Evolutionary conservation across 2,329 filamentous ascomycete genomes (phyloP).

Genomic region (Apiospora arundinis): DNA sequence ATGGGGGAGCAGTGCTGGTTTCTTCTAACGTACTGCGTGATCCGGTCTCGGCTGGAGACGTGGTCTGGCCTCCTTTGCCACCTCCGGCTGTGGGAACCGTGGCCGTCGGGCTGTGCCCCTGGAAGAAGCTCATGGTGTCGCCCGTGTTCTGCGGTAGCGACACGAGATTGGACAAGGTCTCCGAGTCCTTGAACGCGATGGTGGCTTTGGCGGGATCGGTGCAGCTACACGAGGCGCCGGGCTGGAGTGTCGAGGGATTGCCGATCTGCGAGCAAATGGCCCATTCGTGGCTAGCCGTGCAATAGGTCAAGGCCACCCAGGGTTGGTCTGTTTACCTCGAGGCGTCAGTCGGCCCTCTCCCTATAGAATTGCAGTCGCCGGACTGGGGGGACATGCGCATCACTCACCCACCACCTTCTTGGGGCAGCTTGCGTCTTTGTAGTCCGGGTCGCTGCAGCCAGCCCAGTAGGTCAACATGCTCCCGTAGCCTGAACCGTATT

Average conservation of each 20-base stretch:
- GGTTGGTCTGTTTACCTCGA: slow-evolving; percentile 24
- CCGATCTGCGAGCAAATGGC: slow-evolving; percentile 32
- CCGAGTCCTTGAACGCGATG: slow-evolving; percentile 31
- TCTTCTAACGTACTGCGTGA: slow-evolving; percentile 16
- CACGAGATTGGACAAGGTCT: slow-evolving; percentile 26
- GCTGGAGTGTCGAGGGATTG: slow-evolving; percentile 30
- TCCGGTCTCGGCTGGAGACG: not conserved
- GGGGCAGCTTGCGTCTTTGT: slow-evolving; percentile 26
- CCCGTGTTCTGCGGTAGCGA: slow-evolving; percentile 30
- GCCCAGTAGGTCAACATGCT: slow-evolving; percentile 29
- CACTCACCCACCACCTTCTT: slow-evolving; percentile 27
- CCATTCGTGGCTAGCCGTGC: slow-evolving; percentile 26
- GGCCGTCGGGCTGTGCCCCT: slow-evolving; percentile 23
- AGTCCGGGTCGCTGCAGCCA: slow-evolving; percentile 28
- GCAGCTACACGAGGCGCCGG: slow-evolving; percentile 32
- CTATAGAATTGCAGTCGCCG: not conserved
- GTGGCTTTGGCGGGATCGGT: slow-evolving; percentile 30
- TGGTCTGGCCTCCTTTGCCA: not conserved
- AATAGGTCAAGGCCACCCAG: slow-evolving; percentile 29
- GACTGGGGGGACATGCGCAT: not conserved
- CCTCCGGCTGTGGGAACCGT: slow-evolving; percentile 4
- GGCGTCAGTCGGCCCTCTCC: not conserved
- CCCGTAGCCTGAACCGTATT: slow-evolving; percentile 27
- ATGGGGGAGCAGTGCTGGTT: not conserved
- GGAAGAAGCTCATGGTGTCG: slow-evolving; percentile 31